Evolutionary conservation across 176 grass and related monocot genomes (phyloP).

Genomic region (Raddia guianensis): DNA sequence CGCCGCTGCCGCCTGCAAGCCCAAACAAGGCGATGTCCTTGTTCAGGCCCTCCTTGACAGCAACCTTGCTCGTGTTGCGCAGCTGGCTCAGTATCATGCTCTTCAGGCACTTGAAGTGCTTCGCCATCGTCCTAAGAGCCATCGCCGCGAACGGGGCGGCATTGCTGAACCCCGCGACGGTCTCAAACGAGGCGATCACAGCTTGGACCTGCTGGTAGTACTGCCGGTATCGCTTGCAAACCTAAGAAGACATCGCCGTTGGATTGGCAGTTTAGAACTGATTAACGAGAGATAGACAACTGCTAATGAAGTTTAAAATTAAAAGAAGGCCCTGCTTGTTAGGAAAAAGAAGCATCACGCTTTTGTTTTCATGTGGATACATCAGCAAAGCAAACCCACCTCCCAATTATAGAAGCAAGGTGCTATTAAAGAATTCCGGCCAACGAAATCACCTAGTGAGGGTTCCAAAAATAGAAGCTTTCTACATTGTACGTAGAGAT

Average conservation of each 20-base stretch:
- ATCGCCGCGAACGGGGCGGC: slow-evolving; percentile 66
- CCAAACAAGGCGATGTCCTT: slow-evolving; percentile 68
- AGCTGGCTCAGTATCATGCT: slow-evolving; percentile 77
- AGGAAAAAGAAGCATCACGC: slow-evolving; percentile 22
- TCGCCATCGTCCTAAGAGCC: slow-evolving; percentile 73
- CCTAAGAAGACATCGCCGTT: slow-evolving; percentile 29
- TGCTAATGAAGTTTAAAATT: neutral
- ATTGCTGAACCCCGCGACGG: slow-evolving; percentile 67
- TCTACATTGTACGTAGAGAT: slow-evolving; percentile 45
- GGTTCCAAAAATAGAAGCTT: slow-evolving; percentile 47
- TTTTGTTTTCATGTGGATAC: slow-evolving; percentile 50
- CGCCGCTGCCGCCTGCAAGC: slow-evolving; percentile 39
- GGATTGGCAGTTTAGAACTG: slow-evolving; percentile 17
- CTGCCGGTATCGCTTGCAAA: slow-evolving; percentile 81
- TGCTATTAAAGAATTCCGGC: slow-evolving; percentile 33
- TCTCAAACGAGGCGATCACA: slow-evolving; percentile 83
- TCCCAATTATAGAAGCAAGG: slow-evolving; percentile 47
- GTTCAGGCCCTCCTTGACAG: slow-evolving; percentile 48
- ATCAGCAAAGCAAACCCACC: slow-evolving; percentile 40
- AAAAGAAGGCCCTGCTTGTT: slow-evolving; percentile 14
- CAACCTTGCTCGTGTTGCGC: slow-evolving; percentile 52
- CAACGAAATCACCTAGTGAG: slow-evolving; percentile 12
- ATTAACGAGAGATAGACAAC: neutral
- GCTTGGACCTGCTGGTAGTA: slow-evolving; percentile 85
- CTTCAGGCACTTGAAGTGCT: slow-evolving; percentile 82